Evolutionary conservation across 2,329 filamentous ascomycete species (phyloP), one percentile per base, ranked within the genome.

Genomic region (Talaromyces pinophilus): DNA sequence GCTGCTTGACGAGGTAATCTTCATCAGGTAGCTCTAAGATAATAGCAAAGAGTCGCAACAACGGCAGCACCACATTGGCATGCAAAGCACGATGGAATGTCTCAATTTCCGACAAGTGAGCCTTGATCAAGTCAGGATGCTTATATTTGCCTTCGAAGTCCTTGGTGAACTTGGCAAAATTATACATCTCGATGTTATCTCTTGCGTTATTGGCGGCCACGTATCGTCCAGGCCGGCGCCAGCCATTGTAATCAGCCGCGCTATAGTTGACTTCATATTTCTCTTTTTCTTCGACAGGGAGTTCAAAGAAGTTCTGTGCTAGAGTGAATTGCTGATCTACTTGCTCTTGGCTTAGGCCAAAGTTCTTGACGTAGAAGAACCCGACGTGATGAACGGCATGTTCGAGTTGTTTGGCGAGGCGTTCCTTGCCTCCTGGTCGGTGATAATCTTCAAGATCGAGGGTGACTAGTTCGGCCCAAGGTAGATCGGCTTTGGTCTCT

Each of bases 351-450:
- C 76, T 78, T 13, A 89, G 79, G 30, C 86, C 86, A 68, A 86
- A 88, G 75, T 88, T 87, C 67, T 83, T 84, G 22, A 89, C 83
- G 68, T 88, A 88, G 77, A 89, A 89, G 77, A 89, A 86, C 74
- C 76, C 75, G 22, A 83, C 79, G 42, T 82, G 76, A 30, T 81
- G 78, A 7, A 86, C 82, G 2, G 85, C 85, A 62, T 87, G 82
- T 30, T 84, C 81, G 0, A 88, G 79, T 68, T 87, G 84, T 55
- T 82, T 79, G 0, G 85, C 84, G 0, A 88, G 75, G 38, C 78
- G 77, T 68, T 86, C 77, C 70, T 87, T 87, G 3, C 85, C 85
- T 0, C 82, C 84, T 0, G 84, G 84, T 38, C 82, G 76, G 28
- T 85, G 81, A 70, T 85, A 88, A 33, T 82, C 80, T 38, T 82